Conservation (phyloP, 225 moss, liverwort and hornwort genomes). For the Pseudisothecium myosuroides region DNA sequence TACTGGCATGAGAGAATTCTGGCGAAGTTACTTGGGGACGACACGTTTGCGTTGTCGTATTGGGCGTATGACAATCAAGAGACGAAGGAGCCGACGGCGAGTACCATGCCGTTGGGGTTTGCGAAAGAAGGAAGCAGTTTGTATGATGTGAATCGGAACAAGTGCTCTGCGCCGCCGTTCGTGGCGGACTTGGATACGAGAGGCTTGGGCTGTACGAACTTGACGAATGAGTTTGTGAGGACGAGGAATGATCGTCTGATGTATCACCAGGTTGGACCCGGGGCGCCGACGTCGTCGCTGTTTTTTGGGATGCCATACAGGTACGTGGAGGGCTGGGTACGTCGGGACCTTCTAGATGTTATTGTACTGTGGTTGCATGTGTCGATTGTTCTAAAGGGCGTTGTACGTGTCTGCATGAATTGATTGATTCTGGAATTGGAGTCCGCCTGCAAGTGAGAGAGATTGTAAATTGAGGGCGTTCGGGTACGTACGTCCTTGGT, state of each 20-base stretch:
- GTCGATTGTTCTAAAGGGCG: background rate
- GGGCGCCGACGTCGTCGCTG: background rate
- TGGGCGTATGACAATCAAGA: conserved; percentile 34
- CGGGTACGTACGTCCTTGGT: background rate
- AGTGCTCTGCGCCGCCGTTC: background rate
- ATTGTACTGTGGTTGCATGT: background rate
- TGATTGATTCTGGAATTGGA: background rate
- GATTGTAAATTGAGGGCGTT: background rate
- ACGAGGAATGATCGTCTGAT: background rate
- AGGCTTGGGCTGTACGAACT: background rate
- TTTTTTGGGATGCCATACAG: conserved; percentile 10
- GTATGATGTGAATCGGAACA: background rate
- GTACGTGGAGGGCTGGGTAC: background rate
- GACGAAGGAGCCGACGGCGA: background rate
- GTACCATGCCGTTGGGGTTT: background rate
- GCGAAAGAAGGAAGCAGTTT: background rate
- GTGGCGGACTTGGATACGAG: background rate
- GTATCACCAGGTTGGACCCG: background rate
- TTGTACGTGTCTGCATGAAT: background rate
- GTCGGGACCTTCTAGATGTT: background rate
- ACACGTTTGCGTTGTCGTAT: conserved; percentile 11
- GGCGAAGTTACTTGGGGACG: conserved; percentile 10
- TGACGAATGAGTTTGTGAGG: background rate
- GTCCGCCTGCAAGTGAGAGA: background rate
- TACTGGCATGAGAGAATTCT: conserved; percentile 47